Evolutionary conservation across 2,329 filamentous ascomycete species (phyloP), one percentile per base, ranked within the genome.

Genomic region (Dothistroma septosporum): DNA sequence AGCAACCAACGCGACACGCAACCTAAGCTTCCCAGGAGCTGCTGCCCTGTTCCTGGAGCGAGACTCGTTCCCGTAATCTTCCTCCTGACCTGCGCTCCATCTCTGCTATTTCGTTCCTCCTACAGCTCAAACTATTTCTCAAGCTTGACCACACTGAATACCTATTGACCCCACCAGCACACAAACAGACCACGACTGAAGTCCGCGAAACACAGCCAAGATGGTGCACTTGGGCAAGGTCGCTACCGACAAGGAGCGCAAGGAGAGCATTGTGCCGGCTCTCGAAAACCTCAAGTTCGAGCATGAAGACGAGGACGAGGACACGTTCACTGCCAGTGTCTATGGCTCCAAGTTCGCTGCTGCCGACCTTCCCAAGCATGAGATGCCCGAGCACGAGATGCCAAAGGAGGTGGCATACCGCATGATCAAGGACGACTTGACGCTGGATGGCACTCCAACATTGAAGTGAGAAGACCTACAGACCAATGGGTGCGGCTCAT

Each of bases 361-460:
- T 33, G 80, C 89, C 72, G 91, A 96, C 70, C 81, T 97, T 47
- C 92, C 92, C 31, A 85, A 83, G 21, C 81, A 89, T 72, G 88
- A 92, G 78, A 97, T 97, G 85, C 92, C 93, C 0, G 91, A 96
- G 70, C 72, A 78, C 21, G 90, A 95, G 77, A 96, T 97, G 92
- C 93, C 93, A 49, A 87, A 85, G 68, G 90, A 96, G 68, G 85
- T 96, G 56, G 93, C 93, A n/a, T 96, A 97, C 76, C 88, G 92
- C 53, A 89, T 97, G 90, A 97, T 97, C 82, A 93, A 91, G 69
- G 93, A 97, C 75, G 91, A 96, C 73, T 81, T 97, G 66, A 94
- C 90, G 65, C 81, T 97, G 56, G 93, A 97, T 74, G 92, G 92
- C 59, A 95, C 93, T 69, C 91, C 92, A 9, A 93, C 92, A 82